Base-by-base conservation (phyloP, 2,329 filamentous ascomycete species). In the Colletotrichum ledebouriae region DNA sequence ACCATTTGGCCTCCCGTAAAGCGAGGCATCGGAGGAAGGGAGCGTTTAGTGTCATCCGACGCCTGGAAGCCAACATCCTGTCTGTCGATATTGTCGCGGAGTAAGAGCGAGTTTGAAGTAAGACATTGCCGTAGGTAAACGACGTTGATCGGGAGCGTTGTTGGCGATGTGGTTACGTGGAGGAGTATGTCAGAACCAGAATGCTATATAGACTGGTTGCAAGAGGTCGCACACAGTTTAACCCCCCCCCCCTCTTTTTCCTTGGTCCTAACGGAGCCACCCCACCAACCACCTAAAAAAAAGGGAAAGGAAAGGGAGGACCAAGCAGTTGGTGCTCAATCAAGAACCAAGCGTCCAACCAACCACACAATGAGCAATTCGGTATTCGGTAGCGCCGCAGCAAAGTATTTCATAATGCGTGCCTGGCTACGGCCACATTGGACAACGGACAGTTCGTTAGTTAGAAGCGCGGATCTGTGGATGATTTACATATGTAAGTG, bases 401-500 rank as follows among this genome's bases (percentile, higher is more conserved):
- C 25, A 29, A 7, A 6, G 25, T 29, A 29, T 29, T 6, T 29
- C 5, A 6, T 1, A 29, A 29, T 6, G 25, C 9, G 13, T 39
- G 7, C 10, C 13, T 39, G 37, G 37, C 37, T 10, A 39, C 37
- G 37, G 37, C 37, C 37, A 13, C 37, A 29, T 17, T 29, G 5
- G 37, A 12, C 37, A 4, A 2, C 13, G 37, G 15, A 50, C 47
- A 10, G 15, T 10, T 39, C 11, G 34, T 33, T 15, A 60, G 59
- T 15, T 6, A 49, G 55, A 29, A 29, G 41, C 39, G 41, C 55
- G 47, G 62, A 42, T 47, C 34, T 15, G 47, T 11, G 42, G n/a
- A 70, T 71, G 70, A 70, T 67, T 68, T 70, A 70, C 67, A 71
- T 71, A 59, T 67, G 62, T 64, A 52, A 37, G 34, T 39, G 42